Base-by-base conservation (phyloP, 331 rosid species). In the Cydonia oblonga region DNA sequence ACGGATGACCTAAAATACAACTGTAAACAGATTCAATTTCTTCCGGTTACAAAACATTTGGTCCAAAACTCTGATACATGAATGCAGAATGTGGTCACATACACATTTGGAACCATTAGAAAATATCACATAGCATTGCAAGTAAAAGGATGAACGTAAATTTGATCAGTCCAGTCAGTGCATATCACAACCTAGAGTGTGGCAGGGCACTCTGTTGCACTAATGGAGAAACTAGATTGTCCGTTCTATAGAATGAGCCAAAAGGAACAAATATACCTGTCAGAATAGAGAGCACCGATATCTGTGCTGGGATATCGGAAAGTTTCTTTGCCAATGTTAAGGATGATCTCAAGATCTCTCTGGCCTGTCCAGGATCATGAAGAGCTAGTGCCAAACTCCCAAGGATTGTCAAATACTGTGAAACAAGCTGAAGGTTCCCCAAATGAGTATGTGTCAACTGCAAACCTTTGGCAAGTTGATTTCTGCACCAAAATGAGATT, bases 281-380 rank as follows among this genome's bases (percentile, higher is more conserved):
- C 86, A 93, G 80, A 74, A 89, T 92, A 74, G 98, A 89, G 67
- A 93, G 96, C 78, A 93, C 97, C 97, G 96, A 88, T 60, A 91
- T 88, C 87, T 93, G 97, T 66, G 98, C 84, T 62, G 98, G 98
- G 81, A 88, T 75, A 78, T 93, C 98, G 81, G 72, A 91, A 81
- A 93, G 96, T 79, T 93, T 93, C 86, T 93, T 93, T 29, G 98
- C 97, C 89, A 93, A 86, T 71, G 98, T 93, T 78, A 93, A 77
- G 68, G 98, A 87, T 63, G 98, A 93, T 84, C 86, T 93, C 86
- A 93, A 75, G 66, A 93, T 91, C 88, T 93, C 97, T 87, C 97
- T 88, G 46, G 98, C 97, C 79, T 93, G 98, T 72, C 72, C 85
- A 20, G 92, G 79, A 75, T 93, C 98, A 80, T 86, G 98, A 69